These are phyloP conservation scores for Triticum monococcum DNA, from an alignment of 176 grass and related monocot genomes.

Conservation along the genomic window DNA sequence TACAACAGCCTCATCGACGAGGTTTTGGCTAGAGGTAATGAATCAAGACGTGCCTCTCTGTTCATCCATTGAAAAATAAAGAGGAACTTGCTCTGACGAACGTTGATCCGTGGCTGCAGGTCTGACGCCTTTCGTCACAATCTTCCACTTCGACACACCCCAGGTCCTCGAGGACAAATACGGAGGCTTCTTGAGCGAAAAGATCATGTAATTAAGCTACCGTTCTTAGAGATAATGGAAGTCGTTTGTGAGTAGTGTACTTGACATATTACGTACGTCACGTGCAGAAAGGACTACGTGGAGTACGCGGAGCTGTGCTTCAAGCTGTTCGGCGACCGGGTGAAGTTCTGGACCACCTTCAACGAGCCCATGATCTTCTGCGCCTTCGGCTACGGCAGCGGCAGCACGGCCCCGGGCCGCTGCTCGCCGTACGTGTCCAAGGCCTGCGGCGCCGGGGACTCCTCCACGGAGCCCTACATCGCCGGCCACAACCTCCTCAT, in stretches of 20 bases:
- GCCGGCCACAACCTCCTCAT: conserved; percentile 51
- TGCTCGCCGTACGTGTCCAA: conserved; percentile 36
- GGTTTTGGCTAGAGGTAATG: conserved; percentile 52
- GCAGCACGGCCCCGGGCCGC: conserved; percentile 33
- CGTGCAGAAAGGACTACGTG: conserved; percentile 38
- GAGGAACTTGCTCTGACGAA: neutral
- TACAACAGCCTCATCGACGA: conserved; percentile 69
- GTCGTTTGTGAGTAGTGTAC: too few species aligned
- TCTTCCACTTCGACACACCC: conserved; percentile 64
- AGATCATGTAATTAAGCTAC: neutral
- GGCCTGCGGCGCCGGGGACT: conserved; percentile 42
- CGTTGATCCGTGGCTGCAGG: conserved; percentile 19
- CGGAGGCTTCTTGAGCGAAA: conserved; percentile 44
- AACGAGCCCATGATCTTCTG: conserved; percentile 55
- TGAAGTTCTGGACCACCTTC: conserved; percentile 64
- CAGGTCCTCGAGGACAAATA: conserved; percentile 60
- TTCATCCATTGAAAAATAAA: too few species aligned
- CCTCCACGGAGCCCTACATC: conserved; percentile 59
- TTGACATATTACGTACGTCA: neutral
- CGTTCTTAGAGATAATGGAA: too few species aligned
- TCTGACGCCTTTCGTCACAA: conserved; percentile 53
- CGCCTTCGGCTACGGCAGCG: conserved; percentile 26
- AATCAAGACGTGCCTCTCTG: neutral
- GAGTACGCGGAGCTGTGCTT: conserved; percentile 55
- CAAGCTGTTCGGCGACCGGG: conserved; percentile 56